Evolutionary conservation across 305 asterid species (phyloP).

Genomic region (Ilex paraguariensis): DNA sequence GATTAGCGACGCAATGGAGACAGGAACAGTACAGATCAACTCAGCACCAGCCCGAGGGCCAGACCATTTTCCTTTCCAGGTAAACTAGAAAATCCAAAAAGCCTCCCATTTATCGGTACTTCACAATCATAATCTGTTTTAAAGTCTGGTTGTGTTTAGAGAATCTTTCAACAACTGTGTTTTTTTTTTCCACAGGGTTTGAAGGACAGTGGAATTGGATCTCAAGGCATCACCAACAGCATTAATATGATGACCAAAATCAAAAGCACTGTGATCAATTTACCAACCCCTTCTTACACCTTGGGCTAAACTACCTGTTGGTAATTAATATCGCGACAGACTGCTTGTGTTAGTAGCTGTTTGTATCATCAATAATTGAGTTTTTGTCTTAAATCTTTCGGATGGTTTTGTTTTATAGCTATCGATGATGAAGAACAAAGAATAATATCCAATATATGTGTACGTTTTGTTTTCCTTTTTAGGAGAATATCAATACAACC

Average conservation of each 20-base stretch:
- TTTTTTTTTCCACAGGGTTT: conserved; percentile 48
- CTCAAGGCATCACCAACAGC: conserved; percentile 90
- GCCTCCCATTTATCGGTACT: too few species aligned
- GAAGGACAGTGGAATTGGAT: conserved; percentile 96
- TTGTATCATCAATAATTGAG: too few species aligned
- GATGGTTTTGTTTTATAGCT: too few species aligned
- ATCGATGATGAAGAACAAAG: too few species aligned
- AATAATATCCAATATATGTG: too few species aligned
- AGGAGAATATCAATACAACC: too few species aligned
- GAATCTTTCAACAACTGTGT: neutral
- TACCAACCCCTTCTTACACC: conserved; percentile 85
- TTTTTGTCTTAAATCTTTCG: too few species aligned
- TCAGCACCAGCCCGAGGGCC: conserved; percentile 99
- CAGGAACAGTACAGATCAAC: conserved; percentile 89
- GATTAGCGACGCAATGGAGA: conserved; percentile 95
- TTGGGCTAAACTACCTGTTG: conserved; percentile 48
- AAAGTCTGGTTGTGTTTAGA: too few species aligned
- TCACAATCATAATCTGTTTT: too few species aligned
- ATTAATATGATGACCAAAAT: conserved; percentile 95
- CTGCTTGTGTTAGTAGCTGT: too few species aligned
- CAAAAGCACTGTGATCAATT: conserved; percentile 91
- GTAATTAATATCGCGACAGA: too few species aligned
- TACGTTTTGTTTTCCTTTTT: too few species aligned
- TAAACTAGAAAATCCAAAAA: conserved; percentile 8
- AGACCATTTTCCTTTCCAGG: conserved; percentile 97